phyloP scores from a whole-genome alignment of 176 grass and related monocot genomes.

The Triticum urartu region DNA sequence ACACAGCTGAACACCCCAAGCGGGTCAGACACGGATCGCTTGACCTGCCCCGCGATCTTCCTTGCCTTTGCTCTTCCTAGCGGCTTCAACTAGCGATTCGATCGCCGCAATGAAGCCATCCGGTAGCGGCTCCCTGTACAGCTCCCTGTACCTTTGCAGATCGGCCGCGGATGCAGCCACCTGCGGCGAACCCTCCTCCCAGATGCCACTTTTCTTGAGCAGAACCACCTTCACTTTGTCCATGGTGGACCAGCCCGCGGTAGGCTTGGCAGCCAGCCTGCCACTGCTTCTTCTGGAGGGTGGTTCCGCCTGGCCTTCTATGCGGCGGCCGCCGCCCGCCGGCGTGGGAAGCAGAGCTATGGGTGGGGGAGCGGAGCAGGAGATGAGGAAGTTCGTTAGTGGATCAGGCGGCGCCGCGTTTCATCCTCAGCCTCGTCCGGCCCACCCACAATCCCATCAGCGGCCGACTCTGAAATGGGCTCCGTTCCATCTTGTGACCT shows the following conservation, averaged over 20 bases:
- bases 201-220: not conserved
- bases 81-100: not conserved
- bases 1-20: too few species aligned
- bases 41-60: not conserved
- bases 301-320: too few species aligned
- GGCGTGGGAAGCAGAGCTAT: not conserved
- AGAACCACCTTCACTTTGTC: not conserved
- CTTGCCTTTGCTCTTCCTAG: not conserved
- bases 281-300: not conserved
- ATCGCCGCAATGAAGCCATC: not conserved
- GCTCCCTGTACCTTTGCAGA: not conserved
- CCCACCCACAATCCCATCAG: too few species aligned
- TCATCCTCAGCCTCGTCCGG: too few species aligned
- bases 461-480: too few species aligned
- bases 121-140: not conserved
- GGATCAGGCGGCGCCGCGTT: too few species aligned
- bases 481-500: too few species aligned
- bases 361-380: too few species aligned
- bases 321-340: too few species aligned
- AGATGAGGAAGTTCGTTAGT: too few species aligned
- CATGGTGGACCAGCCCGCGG: not conserved
- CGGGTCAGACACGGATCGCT: too few species aligned
- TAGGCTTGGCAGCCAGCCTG: not conserved
- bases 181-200: not conserved
- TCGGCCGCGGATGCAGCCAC: accelerated